Conservation (phyloP, 441 rosid genomes). For the Gossypium gossypioides region DNA sequence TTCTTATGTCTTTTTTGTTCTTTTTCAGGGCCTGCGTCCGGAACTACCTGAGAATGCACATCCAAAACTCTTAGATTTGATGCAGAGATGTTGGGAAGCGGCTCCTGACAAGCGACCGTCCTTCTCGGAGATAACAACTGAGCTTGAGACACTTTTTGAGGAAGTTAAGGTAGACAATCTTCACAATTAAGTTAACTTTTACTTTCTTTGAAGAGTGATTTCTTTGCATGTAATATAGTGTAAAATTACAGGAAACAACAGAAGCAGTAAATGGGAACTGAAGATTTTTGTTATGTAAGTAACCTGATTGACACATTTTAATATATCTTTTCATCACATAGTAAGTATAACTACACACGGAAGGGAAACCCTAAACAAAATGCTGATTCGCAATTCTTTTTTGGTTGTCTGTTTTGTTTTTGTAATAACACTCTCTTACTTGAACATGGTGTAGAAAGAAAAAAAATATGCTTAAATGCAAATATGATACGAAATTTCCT, state of each 20-base stretch:
- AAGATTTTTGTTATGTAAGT: conserved; percentile 12
- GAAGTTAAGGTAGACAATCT: conserved; percentile 39
- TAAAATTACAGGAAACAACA: conserved; percentile 23
- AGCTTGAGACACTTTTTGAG: conserved; percentile 38
- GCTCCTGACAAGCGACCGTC: conserved; percentile 44
- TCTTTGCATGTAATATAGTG: conserved; percentile 4
- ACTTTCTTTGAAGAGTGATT: neutral
- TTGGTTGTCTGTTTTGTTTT: neutral
- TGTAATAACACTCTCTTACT: neutral
- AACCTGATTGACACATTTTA: conserved; percentile 6
- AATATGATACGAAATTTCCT: neutral
- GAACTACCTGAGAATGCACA: conserved; percentile 45
- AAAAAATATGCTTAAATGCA: neutral
- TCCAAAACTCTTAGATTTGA: conserved; percentile 42
- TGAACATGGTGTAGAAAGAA: neutral
- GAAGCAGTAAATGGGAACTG: conserved; percentile 32
- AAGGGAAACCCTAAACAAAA: neutral
- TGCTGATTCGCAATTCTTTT: neutral
- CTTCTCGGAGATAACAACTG: conserved; percentile 39
- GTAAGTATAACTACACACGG: neutral
- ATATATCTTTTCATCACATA: conserved; percentile 4
- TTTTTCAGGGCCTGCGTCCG: conserved; percentile 56
- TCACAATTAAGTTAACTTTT: neutral
- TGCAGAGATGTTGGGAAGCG: conserved; percentile 70
- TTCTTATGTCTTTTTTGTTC: neutral